Percentiles rank a stretch among this genome's conserved stretches.
Conservation (phyloP, 1,284 basidiomycete genomes). For the Filobasidium uniguttulatum region DNA sequence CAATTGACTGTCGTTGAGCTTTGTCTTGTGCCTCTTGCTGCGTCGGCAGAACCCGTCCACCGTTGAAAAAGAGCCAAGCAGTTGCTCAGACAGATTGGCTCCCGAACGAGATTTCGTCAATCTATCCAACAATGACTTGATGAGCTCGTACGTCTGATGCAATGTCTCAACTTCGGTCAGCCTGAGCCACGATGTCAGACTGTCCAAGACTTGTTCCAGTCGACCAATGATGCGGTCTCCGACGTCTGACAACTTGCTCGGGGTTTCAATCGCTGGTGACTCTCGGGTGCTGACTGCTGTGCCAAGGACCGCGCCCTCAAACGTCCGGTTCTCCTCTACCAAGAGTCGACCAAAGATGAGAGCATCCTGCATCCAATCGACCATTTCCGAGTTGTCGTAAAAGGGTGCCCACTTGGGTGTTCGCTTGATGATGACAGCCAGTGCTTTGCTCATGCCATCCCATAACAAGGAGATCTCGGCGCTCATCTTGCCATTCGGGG, state of each 20-base stretch:
- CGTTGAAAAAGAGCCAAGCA: slow-evolving; percentile 28
- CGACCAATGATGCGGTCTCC: slow-evolving; percentile 61
- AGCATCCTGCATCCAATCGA: slow-evolving; percentile 92
- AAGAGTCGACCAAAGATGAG: slow-evolving; percentile 78
- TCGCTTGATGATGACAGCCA: slow-evolving; percentile 67
- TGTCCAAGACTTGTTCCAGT: slow-evolving; percentile 60
- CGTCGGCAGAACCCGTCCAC: slow-evolving; percentile 35
- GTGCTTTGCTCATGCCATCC: slow-evolving; percentile 63
- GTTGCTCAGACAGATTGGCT: slow-evolving; percentile 38
- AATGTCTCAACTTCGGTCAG: slow-evolving; percentile 77
- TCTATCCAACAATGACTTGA: slow-evolving; percentile 59
- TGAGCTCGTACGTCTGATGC: slow-evolving; percentile 68
- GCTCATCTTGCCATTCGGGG: slow-evolving; percentile 31
- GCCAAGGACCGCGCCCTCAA: slow-evolving; percentile 53
- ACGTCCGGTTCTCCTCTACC: slow-evolving; percentile 59
- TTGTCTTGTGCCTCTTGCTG: slow-evolving; percentile 27
- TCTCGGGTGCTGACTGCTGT: slow-evolving; percentile 25
- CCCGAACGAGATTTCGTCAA: slow-evolving; percentile 44
- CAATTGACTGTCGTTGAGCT: slow-evolving; percentile 32
- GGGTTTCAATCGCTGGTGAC: slow-evolving; percentile 18
- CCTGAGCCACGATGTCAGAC: slow-evolving; percentile 71
- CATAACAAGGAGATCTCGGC: slow-evolving; percentile 58
- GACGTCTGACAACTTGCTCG: slow-evolving; percentile 33
- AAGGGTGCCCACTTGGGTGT: slow-evolving; percentile 68
- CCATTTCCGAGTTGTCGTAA: slow-evolving; percentile 70